phyloP scores from a whole-genome alignment of 208 protist genomes.

The Porcisia hertigi region DNA sequence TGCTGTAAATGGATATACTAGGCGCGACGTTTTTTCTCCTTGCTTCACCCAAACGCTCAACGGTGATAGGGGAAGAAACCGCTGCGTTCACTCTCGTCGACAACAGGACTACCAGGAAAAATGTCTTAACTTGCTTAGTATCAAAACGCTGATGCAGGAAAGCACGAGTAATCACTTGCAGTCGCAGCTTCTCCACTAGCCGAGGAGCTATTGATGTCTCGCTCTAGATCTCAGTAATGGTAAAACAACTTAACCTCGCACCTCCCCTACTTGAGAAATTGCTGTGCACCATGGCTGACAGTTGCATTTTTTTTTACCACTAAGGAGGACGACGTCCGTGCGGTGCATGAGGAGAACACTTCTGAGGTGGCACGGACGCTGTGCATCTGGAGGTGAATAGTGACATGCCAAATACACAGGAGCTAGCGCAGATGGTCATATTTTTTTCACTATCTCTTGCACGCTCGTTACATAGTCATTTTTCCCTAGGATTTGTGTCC shows the following conservation, averaged over 20 bases:
- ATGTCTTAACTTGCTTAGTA: not conserved
- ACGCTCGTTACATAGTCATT: not conserved
- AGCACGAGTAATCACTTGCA: not conserved
- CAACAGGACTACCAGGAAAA: not conserved
- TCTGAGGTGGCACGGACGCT: not conserved
- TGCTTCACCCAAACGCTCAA: not conserved
- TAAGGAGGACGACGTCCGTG: not conserved
- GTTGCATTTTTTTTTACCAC: not conserved
- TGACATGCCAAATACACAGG: not conserved
- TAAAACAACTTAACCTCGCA: not conserved
- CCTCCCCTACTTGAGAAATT: not conserved
- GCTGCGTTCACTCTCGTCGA: not conserved
- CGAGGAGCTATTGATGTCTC: not conserved
- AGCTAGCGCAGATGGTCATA: not conserved
- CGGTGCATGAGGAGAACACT: not conserved
- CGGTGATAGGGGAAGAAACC: not conserved
- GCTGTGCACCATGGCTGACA: not conserved
- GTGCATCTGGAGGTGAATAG: not conserved
- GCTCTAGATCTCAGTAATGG: not conserved
- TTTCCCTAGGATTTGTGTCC: not conserved
- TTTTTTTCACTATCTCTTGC: not conserved
- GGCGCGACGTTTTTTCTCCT: not conserved
- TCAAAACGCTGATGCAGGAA: not conserved
- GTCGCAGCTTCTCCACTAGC: not conserved
- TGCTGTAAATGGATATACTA: not conserved